phyloP scores from a whole-genome alignment of 768 basidiomycete genomes.

The Cystoderma amianthinum region DNA sequence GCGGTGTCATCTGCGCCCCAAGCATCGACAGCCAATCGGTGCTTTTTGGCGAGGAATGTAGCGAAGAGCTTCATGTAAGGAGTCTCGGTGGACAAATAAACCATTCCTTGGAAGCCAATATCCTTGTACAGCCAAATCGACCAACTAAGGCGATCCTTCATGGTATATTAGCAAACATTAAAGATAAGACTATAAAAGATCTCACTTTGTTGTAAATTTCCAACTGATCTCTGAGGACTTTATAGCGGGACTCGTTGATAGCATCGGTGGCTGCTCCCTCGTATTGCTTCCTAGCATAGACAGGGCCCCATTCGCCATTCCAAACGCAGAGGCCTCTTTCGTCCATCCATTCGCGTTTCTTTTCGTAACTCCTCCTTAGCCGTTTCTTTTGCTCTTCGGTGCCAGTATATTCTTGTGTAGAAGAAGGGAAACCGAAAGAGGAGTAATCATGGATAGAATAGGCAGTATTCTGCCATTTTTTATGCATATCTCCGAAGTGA shows the following conservation, averaged over 20 bases:
- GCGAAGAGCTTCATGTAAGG: conserved; percentile 67
- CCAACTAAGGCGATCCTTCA: conserved; percentile 63
- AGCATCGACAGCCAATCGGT: conserved; percentile 67
- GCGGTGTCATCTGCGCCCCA: conserved; percentile 67
- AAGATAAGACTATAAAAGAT: conserved; percentile 1
- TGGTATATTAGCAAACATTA: neutral
- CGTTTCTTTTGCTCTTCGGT: conserved; percentile 44
- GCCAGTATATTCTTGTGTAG: conserved; percentile 47
- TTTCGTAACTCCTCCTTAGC: conserved; percentile 53
- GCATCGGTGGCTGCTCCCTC: conserved; percentile 52
- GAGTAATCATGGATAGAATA: conserved; percentile 80
- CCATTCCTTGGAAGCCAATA: conserved; percentile 85
- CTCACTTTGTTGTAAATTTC: conserved; percentile 58
- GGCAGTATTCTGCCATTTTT: conserved; percentile 62
- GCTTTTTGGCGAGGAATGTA: conserved; percentile 71
- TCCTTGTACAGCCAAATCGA: conserved; percentile 88
- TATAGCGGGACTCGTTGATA: conserved; percentile 61
- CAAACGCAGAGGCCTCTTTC: conserved; percentile 56
- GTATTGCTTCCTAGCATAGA: conserved; percentile 61
- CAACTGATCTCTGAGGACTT: conserved; percentile 68
- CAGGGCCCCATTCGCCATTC: conserved; percentile 85
- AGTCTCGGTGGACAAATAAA: conserved; percentile 59
- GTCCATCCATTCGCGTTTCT: conserved; percentile 77
- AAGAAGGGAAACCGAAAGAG: conserved; percentile 62
- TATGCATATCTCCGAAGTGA: conserved; percentile 57